These are phyloP conservation scores for Shiraia sp. DNA, from an alignment of 2,329 filamentous ascomycete species.

Conservation along the genomic window DNA sequence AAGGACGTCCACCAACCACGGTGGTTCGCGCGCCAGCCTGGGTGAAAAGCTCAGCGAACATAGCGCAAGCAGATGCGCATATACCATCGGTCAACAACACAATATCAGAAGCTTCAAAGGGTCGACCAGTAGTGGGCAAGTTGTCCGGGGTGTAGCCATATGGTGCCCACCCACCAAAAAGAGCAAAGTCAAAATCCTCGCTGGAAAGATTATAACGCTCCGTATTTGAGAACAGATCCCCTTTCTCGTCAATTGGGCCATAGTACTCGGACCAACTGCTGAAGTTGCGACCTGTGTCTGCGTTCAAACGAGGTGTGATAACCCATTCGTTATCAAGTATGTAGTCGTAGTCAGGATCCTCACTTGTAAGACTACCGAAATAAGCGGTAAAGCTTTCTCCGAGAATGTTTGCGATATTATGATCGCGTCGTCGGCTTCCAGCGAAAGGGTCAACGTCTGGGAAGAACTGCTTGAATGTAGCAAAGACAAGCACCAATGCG, in stretches of 20 bases:
- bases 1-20: constrained; percentile 60
- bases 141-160: too few species aligned
- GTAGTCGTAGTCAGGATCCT: too few species aligned
- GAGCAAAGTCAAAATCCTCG: constrained; percentile 8
- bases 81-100: constrained; percentile 55
- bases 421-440: too few species aligned
- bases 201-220: constrained; percentile 19
- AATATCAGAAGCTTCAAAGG: constrained; percentile 23
- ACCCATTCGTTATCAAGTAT: constrained; percentile 28
- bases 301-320: constrained; percentile 16
- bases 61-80: constrained; percentile 61
- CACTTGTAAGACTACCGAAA: too few species aligned
- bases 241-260: constrained; percentile 18
- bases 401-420: too few species aligned
- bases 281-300: constrained; percentile 37
- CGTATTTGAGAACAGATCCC: constrained; percentile 42
- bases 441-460: constrained; percentile 46
- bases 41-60: constrained; percentile 51
- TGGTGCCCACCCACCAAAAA: constrained; percentile 34
- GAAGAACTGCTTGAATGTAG: constrained; percentile 55
- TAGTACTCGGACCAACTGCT: constrained; percentile 48
- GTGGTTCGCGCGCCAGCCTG: constrained; percentile 57
- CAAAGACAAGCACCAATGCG: constrained; percentile 28
- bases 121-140: background rate
- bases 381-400: constrained; percentile 49